These are phyloP conservation scores for Hypoxylon fragiforme DNA, from an alignment of 495 filamentous ascomycete genomes.

Conservation along the genomic window DNA sequence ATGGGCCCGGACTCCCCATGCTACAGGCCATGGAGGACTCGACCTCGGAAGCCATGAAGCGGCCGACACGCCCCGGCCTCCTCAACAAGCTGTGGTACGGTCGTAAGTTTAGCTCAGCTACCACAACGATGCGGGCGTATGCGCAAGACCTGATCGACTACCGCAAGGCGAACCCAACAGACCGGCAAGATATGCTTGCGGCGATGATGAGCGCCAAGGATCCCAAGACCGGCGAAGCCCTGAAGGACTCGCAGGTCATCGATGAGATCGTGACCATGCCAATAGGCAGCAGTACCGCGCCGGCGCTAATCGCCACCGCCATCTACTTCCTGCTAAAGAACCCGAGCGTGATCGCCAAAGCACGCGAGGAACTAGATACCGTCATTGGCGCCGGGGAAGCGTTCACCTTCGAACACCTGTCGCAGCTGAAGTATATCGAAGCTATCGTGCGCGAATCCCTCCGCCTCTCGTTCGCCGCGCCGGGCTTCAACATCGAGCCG, in stretches of 20 bases:
- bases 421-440: constrained; percentile 64
- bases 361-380: constrained; percentile 67
- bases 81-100: constrained; percentile 57
- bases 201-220: constrained; percentile 67
- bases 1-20: constrained; percentile 63
- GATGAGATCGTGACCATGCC: constrained; percentile 69
- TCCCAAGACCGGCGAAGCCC: constrained; percentile 61
- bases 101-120: constrained; percentile 59
- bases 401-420: constrained; percentile 58
- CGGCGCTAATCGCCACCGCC: constrained; percentile 55
- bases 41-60: constrained; percentile 60
- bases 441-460: constrained; percentile 68
- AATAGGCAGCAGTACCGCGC: constrained; percentile 50
- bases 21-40: constrained; percentile 66
- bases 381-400: constrained; percentile 60
- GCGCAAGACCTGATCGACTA: constrained; percentile 61
- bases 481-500: constrained; percentile 66
- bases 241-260: constrained; percentile 63
- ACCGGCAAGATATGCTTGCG: constrained; percentile 70
- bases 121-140: constrained; percentile 53
- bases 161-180: constrained; percentile 58
- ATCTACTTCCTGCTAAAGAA: constrained; percentile 66
- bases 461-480: constrained; percentile 65
- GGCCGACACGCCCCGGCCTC: constrained; percentile 57
- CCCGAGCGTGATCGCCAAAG: constrained; percentile 59